Conservation (phyloP, 257 asterid species). For the Henckelia pumila region DNA sequence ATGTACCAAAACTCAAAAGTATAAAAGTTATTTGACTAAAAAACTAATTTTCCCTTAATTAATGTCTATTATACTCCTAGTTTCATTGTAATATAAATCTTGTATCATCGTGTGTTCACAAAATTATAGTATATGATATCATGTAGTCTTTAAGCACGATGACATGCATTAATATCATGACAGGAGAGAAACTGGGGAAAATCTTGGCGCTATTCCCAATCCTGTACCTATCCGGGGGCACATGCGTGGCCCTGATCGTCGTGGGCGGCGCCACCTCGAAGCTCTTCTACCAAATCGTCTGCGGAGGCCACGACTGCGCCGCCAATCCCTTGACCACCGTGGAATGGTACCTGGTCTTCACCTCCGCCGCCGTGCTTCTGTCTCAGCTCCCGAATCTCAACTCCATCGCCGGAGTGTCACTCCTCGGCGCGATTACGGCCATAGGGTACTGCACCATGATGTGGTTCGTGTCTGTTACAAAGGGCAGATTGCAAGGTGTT, state of each 20-base stretch:
- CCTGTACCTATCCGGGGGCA: constrained; percentile 32
- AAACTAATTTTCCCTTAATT: too few species aligned
- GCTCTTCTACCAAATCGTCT: constrained; percentile 30
- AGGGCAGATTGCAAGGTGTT: constrained; percentile 26
- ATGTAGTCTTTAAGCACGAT: too few species aligned
- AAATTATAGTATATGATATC: too few species aligned
- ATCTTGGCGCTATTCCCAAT: constrained; percentile 33
- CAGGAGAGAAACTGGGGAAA: constrained; percentile 32
- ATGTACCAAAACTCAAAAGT: too few species aligned
- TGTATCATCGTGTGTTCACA: too few species aligned
- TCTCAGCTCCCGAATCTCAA: constrained; percentile 36
- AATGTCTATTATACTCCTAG: too few species aligned
- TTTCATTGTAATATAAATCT: too few species aligned
- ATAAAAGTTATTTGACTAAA: too few species aligned
- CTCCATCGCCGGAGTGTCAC: constrained; percentile 36
- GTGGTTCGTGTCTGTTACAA: constrained; percentile 31
- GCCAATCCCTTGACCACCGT: constrained; percentile 29
- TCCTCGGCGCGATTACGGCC: constrained; percentile 33
- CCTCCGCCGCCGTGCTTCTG: constrained; percentile 23
- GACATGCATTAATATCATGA: neutral
- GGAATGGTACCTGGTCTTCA: constrained; percentile 38
- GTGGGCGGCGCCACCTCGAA: constrained; percentile 34
- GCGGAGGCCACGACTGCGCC: constrained; percentile 30
- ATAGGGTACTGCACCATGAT: constrained; percentile 31
- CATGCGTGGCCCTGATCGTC: constrained; percentile 31